Conservation (phyloP, 768 basidiomycete genomes). For the Boletus rubescentipes region DNA sequence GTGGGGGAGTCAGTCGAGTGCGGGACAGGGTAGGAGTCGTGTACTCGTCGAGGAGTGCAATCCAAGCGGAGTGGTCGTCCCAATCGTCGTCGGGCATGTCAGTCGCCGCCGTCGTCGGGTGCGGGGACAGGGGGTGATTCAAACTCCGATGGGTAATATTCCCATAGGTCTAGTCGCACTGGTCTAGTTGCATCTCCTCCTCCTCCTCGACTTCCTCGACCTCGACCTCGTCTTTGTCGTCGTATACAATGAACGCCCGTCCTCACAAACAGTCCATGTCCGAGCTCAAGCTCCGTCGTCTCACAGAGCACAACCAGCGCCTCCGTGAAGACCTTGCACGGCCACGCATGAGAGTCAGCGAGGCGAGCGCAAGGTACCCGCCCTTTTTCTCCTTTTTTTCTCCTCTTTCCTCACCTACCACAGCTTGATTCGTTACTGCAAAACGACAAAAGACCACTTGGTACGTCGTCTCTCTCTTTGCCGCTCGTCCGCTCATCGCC, state of each 20-base stretch:
- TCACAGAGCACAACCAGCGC: constrained; percentile 93
- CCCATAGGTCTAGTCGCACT: constrained; percentile 6
- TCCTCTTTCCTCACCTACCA: not conserved
- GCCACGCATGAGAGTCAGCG: constrained; percentile 88
- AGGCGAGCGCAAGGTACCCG: constrained; percentile 80
- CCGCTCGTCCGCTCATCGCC: not conserved
- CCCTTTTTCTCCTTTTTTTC: not conserved
- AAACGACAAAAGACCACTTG: constrained; percentile 87
- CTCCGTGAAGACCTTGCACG: constrained; percentile 86
- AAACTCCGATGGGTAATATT: constrained; percentile 20
- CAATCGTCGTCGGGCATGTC: constrained; percentile 19
- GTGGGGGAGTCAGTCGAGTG: constrained; percentile 10
- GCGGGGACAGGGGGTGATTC: constrained; percentile 11
- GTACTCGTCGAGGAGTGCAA: constrained; percentile 31
- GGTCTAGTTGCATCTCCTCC: constrained; percentile 12
- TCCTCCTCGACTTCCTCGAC: constrained; percentile 6
- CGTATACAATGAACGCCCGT: constrained; percentile 59
- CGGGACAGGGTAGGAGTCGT: not conserved
- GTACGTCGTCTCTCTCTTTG: constrained; percentile 43
- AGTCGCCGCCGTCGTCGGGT: not conserved
- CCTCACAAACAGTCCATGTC: constrained; percentile 95
- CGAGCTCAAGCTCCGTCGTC: constrained; percentile 90
- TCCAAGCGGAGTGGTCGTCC: constrained; percentile 30
- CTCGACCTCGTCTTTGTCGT: not conserved
- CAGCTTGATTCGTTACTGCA: constrained; percentile 93